Conservation (phyloP, 371 early-diverging fungal genomes). For the Haplosporangium sp. region DNA sequence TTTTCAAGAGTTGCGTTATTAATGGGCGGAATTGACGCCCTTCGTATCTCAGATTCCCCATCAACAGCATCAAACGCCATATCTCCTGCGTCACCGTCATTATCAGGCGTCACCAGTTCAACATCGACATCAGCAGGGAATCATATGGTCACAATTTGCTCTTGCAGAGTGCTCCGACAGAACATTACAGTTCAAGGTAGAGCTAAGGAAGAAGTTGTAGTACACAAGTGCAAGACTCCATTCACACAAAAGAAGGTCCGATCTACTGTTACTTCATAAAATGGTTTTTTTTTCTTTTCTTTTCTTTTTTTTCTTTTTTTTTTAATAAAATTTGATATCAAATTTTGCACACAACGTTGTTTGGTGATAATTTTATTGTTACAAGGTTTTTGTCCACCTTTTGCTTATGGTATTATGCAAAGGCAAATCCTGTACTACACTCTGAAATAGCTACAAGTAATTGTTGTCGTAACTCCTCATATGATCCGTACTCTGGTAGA, state of each 20-base stretch:
- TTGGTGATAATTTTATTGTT: too few species aligned
- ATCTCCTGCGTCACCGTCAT: constrained; percentile 5
- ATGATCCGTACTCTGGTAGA: constrained; percentile 96
- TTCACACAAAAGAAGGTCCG: constrained; percentile 35
- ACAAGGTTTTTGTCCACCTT: background rate
- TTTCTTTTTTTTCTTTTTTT: too few species aligned
- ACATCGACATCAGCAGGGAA: background rate
- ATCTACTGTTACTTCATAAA: constrained; percentile 6
- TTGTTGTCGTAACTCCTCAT: constrained; percentile 88
- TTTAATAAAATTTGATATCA: too few species aligned
- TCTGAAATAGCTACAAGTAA: constrained; percentile 94
- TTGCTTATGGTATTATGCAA: constrained; percentile 65
- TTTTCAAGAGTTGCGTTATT: constrained; percentile 66
- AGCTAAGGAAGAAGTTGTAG: constrained; percentile 45
- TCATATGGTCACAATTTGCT: constrained; percentile 26
- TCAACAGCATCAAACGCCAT: background rate
- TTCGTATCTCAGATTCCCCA: constrained; percentile 39
- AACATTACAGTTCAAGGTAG: constrained; percentile 32
- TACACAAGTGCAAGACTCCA: constrained; percentile 52
- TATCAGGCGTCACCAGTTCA: constrained; percentile 1
- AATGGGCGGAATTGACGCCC: constrained; percentile 71
- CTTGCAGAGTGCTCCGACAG: constrained; percentile 42
- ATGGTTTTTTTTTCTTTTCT: too few species aligned
- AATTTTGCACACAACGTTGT: too few species aligned
- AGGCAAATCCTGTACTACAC: constrained; percentile 96